Evolutionary conservation across 176 grass and related monocot species (phyloP).

Genomic region (Zoysia pacifica): DNA sequence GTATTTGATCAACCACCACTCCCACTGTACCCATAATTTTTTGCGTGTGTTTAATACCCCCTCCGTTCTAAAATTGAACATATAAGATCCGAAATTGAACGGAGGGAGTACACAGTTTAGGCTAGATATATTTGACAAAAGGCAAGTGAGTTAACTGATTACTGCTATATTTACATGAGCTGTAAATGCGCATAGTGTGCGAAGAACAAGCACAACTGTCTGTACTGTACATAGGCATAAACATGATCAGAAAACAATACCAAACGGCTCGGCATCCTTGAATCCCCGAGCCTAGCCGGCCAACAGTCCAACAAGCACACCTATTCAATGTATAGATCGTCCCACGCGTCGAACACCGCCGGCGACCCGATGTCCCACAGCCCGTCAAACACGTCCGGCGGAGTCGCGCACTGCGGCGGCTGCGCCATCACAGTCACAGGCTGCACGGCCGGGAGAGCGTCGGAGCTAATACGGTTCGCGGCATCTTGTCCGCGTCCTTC

Average conservation of each 20-base stretch:
- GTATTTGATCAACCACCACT: not conserved
- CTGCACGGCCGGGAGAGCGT: not conserved
- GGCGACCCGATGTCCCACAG: slow-evolving; percentile 51
- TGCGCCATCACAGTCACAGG: not conserved
- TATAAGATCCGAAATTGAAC: too few species aligned
- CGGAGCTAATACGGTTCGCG: not conserved
- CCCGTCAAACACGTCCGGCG: slow-evolving; percentile 41
- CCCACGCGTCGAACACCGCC: slow-evolving; percentile 49
- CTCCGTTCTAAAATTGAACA: too few species aligned
- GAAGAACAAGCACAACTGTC: not conserved
- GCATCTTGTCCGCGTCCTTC: not conserved
- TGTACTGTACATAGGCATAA: not conserved
- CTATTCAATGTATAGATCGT: slow-evolving; percentile 33
- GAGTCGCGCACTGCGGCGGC: slow-evolving; percentile 4
- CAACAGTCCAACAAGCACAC: not conserved
- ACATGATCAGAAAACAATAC: not conserved
- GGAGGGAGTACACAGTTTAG: not conserved
- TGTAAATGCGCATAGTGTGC: too few species aligned
- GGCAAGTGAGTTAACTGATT: not conserved
- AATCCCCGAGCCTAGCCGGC: not conserved
- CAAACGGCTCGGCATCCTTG: not conserved
- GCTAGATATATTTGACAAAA: not conserved
- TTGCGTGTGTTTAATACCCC: too few species aligned
- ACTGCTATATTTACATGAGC: not conserved
- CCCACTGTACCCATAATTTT: not conserved